Evolutionary conservation across 768 basidiomycete species (phyloP), one percentile per base, ranked within the genome.

Genomic region (Multifurca ochricompacta): DNA sequence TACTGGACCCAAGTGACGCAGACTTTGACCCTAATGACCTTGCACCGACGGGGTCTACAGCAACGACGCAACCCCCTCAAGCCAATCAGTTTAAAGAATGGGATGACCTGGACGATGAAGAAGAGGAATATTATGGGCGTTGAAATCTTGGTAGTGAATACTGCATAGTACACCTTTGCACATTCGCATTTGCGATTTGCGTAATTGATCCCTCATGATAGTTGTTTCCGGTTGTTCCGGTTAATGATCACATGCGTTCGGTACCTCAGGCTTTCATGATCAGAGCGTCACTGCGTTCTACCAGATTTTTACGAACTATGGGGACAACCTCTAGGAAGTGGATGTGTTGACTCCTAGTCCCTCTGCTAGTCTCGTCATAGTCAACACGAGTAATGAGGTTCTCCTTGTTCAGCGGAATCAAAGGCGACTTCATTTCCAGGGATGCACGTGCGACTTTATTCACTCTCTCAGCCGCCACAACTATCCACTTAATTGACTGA

Each of bases 331-430:
- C 55, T 19, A 51, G 21, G n/a, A 56, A 35, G n/a, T n/a, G n/a
- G 21, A 34, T n/a, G 39, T 46, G n/a, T 25, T 54, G 16, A 23
- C 48, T 23, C 83, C 81, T 32, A 76, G 83, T 5, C 80, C 73
- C 3, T 88, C 86, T 44, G 83, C 85, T 0, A 86, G 82, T 62
- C 67, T 86, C 42, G 71, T 87, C 39, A 69, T 87, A 9, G 70
- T 87, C 16, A 87, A 87, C 63, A 65, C 72, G 34, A 74, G 73
- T 23, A 86, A 87, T 64, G 84, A 87, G 63, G 69, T 87, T 3
- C 69, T 88, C 30, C 71, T 88, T 16, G 85, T 88, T 3, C 83
- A 85, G 32, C 71, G 86, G 34, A 85, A 85, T 56, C 80, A 0
- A 73, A 78, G 53, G 75, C 85, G 1, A 74, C 73, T 23, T 73